Base-by-base conservation (phyloP, 768 basidiomycete genomes). In the Pisolithus tinctorius region DNA sequence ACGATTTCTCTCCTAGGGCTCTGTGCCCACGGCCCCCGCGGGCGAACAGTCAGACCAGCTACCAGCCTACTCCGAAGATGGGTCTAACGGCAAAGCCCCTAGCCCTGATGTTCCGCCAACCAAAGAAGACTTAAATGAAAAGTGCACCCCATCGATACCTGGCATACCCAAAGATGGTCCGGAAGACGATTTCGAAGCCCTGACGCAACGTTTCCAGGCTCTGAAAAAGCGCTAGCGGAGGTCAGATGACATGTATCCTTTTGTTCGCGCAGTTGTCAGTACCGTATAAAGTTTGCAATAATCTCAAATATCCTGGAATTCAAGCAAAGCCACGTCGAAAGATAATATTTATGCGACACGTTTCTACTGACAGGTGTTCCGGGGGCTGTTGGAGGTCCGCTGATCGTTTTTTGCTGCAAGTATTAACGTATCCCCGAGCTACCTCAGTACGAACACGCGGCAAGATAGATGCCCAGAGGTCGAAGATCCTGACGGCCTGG, bases 191-290 rank as follows among this genome's bases (percentile, higher is more conserved):
- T 89, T 92, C 59, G 85, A 86, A 37, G 74, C 80, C 20, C 73
- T 96, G 46, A 72, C 84, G 47, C 82, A 79, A 65, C 81, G 93
- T 51, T 95, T 96, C 61, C 90, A 87, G 54, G 85, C 82, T 27
- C 69, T 96, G 59, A 96, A 94, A 74, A 90, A 89, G 70, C 81
- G 82, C 44, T 90, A 67, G 69, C 26, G 36, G 44, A 49, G 20
- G 40, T 17, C 34, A 2, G 47, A 23, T 45, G 25, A 29, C 43
- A 16, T 13, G 43, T 45, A 25, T 14, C 10, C 16, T 5, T 26
- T 11, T 30, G 43, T 30, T 6, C 27, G 27, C 14, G 27, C 26
- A 26, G 13, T 45, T 30, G 13, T 30, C 11, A 34, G 34, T 13
- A 34, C 34, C 34, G 34, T 34, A 34, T 34, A 13, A 13, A 34